Conservation (phyloP, 2,329 filamentous ascomycete genomes). For the Setomelanomma holmii region DNA sequence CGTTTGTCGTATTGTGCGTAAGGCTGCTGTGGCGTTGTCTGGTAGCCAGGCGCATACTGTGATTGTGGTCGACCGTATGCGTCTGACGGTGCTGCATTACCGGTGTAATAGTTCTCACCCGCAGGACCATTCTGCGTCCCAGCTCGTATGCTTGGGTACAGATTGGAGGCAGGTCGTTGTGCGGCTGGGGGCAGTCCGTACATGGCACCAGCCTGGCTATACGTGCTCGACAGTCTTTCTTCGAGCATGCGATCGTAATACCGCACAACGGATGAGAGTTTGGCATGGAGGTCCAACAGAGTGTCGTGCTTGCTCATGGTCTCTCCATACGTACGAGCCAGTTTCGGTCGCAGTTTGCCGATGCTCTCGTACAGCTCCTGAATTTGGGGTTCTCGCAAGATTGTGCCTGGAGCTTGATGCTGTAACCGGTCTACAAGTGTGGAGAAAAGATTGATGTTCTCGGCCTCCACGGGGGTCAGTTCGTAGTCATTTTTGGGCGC, state of each 20-base stretch:
- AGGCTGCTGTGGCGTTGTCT: slow-evolving; percentile 47
- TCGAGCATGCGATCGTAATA: slow-evolving; percentile 99
- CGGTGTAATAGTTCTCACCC: slow-evolving; percentile 84
- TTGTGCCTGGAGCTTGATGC: slow-evolving; percentile 93
- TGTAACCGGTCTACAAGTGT: slow-evolving; percentile 93
- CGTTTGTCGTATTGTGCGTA: slow-evolving; percentile 48
- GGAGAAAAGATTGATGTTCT: slow-evolving; percentile 96
- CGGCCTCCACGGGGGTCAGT: slow-evolving; percentile 88
- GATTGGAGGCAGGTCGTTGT: slow-evolving; percentile 59
- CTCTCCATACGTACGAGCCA: slow-evolving; percentile 94
- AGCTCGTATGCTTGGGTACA: slow-evolving; percentile 72
- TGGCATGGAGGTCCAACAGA: slow-evolving; percentile 90
- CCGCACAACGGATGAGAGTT: slow-evolving; percentile 92
- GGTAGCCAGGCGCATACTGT: slow-evolving; percentile 57
- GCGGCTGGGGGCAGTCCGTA: slow-evolving; percentile 45
- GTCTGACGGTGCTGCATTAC: slow-evolving; percentile 61
- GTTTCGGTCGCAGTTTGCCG: slow-evolving; percentile 87
- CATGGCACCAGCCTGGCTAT: slow-evolving; percentile 72
- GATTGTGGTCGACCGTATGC: slow-evolving; percentile 60
- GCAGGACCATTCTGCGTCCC: slow-evolving; percentile 52
- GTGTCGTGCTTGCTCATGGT: slow-evolving; percentile 99
- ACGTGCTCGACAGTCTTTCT: slow-evolving; percentile 90
- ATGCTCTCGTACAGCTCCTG: slow-evolving; percentile 98
- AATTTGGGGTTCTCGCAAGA: slow-evolving; percentile 95
- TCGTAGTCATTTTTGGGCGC: slow-evolving; percentile 91